Conservation (phyloP, 495 filamentous ascomycete genomes). For the Daldinia vernicosa region DNA sequence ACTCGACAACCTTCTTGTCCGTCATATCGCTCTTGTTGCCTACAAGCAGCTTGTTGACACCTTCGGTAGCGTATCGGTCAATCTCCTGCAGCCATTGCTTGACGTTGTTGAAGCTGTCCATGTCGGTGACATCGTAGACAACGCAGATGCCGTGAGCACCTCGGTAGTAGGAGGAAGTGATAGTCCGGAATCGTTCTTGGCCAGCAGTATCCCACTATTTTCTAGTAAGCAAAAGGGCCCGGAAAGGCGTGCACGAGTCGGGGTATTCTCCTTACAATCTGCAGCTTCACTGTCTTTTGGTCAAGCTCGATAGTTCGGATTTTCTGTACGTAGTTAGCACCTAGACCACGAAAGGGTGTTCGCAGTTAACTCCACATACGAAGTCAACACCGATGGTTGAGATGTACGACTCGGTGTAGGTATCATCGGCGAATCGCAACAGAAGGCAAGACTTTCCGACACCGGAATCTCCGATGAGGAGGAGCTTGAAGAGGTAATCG, state of each 20-base stretch:
- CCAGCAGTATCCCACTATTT: slow-evolving; percentile 96
- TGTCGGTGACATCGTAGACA: slow-evolving; percentile 99
- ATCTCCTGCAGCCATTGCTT: slow-evolving; percentile 99
- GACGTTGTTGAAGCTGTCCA: slow-evolving; percentile 99
- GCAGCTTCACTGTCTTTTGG: slow-evolving; percentile 99
- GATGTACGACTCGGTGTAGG: slow-evolving; percentile 99
- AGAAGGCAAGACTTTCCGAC: slow-evolving; percentile 99
- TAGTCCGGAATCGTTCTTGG: slow-evolving; percentile 99
- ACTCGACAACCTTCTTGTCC: slow-evolving; percentile 99
- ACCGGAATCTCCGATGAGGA: slow-evolving; percentile 99
- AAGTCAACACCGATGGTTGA: slow-evolving; percentile 99
- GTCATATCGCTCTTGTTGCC: slow-evolving; percentile 99
- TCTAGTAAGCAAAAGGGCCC: slow-evolving; percentile 25
- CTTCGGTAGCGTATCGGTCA: slow-evolving; percentile 97
- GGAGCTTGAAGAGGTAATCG: slow-evolving; percentile 99
- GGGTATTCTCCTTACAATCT: slow-evolving; percentile 77
- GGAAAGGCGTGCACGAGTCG: background rate
- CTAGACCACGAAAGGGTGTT: background rate
- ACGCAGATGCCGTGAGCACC: slow-evolving; percentile 98
- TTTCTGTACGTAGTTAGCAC: slow-evolving; percentile 72
- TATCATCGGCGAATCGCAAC: slow-evolving; percentile 97
- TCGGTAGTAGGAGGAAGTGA: slow-evolving; percentile 99
- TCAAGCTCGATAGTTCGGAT: slow-evolving; percentile 99
- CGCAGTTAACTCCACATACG: slow-evolving; percentile 63
- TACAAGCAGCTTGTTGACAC: slow-evolving; percentile 98